Evolutionary conservation across 768 basidiomycete species (phyloP).

Genomic region (Boletus bicolor): DNA sequence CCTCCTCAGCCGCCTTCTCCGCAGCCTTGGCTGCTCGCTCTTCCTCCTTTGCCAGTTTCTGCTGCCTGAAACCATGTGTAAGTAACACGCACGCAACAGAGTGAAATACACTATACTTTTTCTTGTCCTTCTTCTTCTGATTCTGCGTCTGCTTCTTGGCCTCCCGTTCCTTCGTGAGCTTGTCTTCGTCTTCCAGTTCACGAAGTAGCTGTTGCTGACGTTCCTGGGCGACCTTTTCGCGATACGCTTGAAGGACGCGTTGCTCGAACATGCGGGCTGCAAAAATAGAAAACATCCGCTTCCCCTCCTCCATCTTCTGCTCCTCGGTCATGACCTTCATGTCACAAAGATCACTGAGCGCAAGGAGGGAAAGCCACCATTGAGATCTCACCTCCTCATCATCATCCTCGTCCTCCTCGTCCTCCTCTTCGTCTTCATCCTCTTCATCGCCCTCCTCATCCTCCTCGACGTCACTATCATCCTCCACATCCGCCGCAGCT

Average conservation of each 20-base stretch:
- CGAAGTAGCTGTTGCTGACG: conserved; percentile 89
- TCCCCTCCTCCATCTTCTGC: conserved; percentile 99
- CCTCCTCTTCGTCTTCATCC: conserved; percentile 64
- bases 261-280: conserved; percentile 99
- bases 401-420: conserved; percentile 50
- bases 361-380: not conserved
- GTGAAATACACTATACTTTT: conserved; percentile 56
- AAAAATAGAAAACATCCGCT: conserved; percentile 99
- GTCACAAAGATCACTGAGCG: conserved; percentile 11
- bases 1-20: conserved; percentile 85
- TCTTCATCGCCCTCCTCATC: conserved; percentile 47
- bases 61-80: conserved; percentile 51
- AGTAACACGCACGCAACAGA: conserved; percentile 3
- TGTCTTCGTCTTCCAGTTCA: conserved; percentile 95
- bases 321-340: conserved; percentile 82
- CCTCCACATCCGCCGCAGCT: conserved; percentile 57
- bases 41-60: conserved; percentile 91
- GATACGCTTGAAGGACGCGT: conserved; percentile 92
- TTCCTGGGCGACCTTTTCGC: conserved; percentile 95
- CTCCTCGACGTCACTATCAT: conserved; percentile 59
- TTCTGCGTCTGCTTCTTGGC: conserved; percentile 90
- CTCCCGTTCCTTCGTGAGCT: conserved; percentile 79
- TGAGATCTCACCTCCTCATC: conserved; percentile 42
- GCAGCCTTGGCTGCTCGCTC: conserved; percentile 81
- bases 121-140: conserved; percentile 99